These are phyloP conservation scores for Aspergillus brasiliensis DNA, from an alignment of 2,329 filamentous ascomycete species.

Conservation along the genomic window DNA sequence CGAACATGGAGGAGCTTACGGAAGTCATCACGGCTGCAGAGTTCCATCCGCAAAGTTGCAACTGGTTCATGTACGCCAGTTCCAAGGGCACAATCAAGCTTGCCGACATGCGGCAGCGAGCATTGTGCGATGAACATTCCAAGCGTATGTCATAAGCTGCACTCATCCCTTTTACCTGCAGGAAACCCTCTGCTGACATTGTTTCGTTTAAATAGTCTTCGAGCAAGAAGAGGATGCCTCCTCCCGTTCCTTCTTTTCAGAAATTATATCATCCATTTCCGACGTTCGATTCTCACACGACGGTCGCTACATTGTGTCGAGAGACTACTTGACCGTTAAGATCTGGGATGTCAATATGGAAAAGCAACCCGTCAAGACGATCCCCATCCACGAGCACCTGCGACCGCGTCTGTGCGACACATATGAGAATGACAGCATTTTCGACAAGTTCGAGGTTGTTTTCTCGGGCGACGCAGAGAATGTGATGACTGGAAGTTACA, in stretches of 20 bases:
- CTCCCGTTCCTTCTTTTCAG: conserved; percentile 97
- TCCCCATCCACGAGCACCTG: conserved; percentile 96
- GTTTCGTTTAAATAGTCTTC: conserved; percentile 66
- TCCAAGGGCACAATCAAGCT: conserved; percentile 99
- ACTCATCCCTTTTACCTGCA: neutral
- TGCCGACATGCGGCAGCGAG: conserved; percentile 96
- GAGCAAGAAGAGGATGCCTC: conserved; percentile 98
- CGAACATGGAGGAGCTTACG: conserved; percentile 99
- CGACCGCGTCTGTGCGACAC: conserved; percentile 93
- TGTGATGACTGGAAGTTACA: conserved; percentile 99
- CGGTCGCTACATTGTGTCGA: conserved; percentile 93
- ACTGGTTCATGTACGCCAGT: conserved; percentile 99
- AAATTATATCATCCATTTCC: conserved; percentile 99
- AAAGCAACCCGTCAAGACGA: conserved; percentile 93
- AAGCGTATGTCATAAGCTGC: conserved; percentile 69
- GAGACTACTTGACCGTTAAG: conserved; percentile 98
- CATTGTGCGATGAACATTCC: conserved; percentile 90
- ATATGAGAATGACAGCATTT: conserved; percentile 99
- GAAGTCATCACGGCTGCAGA: conserved; percentile 98
- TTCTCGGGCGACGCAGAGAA: conserved; percentile 98
- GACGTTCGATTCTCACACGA: conserved; percentile 97
- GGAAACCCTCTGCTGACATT: conserved; percentile 16
- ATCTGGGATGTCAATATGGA: conserved; percentile 99
- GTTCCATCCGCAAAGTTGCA: conserved; percentile 95
- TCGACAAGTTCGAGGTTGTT: conserved; percentile 99